Percentiles rank a stretch among this genome's conserved stretches.
phyloP scores from a whole-genome alignment of 257 asterid genomes.

The Ilex asprella region DNA sequence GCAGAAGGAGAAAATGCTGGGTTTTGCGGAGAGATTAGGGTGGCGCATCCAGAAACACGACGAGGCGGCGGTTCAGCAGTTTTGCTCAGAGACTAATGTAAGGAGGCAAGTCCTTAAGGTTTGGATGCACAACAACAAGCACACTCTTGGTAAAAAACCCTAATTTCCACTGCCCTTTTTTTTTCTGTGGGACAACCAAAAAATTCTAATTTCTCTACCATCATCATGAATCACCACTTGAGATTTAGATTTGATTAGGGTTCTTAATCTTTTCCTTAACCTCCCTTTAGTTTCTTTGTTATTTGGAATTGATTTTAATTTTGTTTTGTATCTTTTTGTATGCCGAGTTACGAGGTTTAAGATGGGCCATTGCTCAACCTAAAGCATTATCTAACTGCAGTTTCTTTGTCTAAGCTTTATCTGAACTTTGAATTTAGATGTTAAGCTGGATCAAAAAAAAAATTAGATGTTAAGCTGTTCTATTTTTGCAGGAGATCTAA shows the following conservation, averaged over 20 bases:
- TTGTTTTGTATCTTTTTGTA: not conserved
- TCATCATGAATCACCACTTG: no score
- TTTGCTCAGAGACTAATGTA: constrained; percentile 47
- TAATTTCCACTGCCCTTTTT: constrained; percentile 2
- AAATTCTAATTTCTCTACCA: no score
- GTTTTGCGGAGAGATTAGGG: constrained; percentile 40
- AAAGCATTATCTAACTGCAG: not conserved
- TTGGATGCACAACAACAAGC: constrained; percentile 74
- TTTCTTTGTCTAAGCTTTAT: not conserved
- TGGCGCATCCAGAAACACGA: constrained; percentile 54
- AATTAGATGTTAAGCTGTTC: not conserved
- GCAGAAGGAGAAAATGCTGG: constrained; percentile 50
- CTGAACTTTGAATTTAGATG: not conserved
- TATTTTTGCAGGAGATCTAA: no score
- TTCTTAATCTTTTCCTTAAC: no score
- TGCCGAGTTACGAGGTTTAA: constrained; percentile 2
- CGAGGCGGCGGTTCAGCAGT: constrained; percentile 37
- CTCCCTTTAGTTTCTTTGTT: no score
- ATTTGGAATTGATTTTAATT: not conserved
- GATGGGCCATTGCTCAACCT: constrained; percentile 4
- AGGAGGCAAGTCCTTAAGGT: constrained; percentile 57
- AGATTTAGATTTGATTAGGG: no score
- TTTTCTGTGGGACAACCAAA: not conserved
- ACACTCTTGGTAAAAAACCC: constrained; percentile 41
- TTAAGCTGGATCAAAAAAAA: no score